A percentile compares a stretch with the other conserved stretches of the same genome.
phyloP scores from a whole-genome alignment of 805 yeast genomes.

The Monosporozyma aquatica region DNA sequence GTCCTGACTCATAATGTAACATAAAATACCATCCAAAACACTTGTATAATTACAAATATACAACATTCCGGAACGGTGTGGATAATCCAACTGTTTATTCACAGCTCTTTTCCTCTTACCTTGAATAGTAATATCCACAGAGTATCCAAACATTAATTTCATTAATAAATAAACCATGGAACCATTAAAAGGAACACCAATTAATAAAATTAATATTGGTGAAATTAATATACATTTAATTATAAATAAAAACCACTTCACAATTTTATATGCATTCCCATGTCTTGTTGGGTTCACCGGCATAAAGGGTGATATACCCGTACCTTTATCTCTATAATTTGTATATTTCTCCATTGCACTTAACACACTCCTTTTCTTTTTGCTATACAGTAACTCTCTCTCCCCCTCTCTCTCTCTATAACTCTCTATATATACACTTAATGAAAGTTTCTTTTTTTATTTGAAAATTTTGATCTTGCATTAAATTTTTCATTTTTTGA shows the following conservation, averaged over 20 bases:
- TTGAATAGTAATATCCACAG: constrained; percentile 33
- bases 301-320: constrained; percentile 87
- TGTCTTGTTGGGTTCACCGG: constrained; percentile 32
- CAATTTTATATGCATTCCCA: neutral
- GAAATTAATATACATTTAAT: constrained; percentile 13
- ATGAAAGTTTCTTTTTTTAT: neutral
- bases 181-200: constrained; percentile 6
- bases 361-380: too few species aligned
- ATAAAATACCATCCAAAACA: constrained; percentile 38
- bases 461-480: neutral
- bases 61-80: constrained; percentile 13
- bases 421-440: neutral
- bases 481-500: neutral
- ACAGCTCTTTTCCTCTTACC: constrained; percentile 36
- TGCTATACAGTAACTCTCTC: too few species aligned
- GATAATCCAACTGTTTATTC: neutral
- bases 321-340: constrained; percentile 78
- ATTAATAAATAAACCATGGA: constrained; percentile 16
- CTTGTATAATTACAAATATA: constrained; percentile 42
- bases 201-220: constrained; percentile 14
- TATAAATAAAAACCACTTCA: neutral
- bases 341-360: constrained; percentile 89
- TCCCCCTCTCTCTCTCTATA: neutral
- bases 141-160: constrained; percentile 30
- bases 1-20: constrained; percentile 22